These are phyloP conservation scores for Triglochin maritima DNA, from an alignment of 106 monocot species.

Conservation along the genomic window DNA sequence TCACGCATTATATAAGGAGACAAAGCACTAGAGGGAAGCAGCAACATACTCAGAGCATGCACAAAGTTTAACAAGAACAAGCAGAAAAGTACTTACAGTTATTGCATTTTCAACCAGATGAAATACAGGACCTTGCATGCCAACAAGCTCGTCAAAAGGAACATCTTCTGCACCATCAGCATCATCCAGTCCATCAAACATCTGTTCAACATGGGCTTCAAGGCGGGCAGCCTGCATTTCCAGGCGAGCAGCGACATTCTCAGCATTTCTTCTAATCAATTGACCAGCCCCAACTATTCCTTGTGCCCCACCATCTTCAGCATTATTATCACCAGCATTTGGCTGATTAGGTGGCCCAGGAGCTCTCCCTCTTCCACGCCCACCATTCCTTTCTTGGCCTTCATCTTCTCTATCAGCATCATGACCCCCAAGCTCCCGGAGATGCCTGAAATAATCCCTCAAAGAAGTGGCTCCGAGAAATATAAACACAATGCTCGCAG, in stretches of 20 bases:
- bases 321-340: slow-evolving; percentile 54
- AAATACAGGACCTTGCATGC: slow-evolving; percentile 99
- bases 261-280: slow-evolving; percentile 91
- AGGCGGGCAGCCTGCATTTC: slow-evolving; percentile 93
- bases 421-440: slow-evolving; percentile 72
- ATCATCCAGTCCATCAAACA: slow-evolving; percentile 99
- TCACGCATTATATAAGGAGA: too few relatives aligned
- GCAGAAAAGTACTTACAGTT: slow-evolving; percentile 43
- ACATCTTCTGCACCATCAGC: slow-evolving; percentile 99
- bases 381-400: slow-evolving; percentile 82
- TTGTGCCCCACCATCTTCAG: slow-evolving; percentile 66
- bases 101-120: slow-evolving; percentile 99
- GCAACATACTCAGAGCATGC: too few relatives aligned
- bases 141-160: slow-evolving; percentile 98
- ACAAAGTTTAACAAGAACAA: neutral
- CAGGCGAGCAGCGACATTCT: slow-evolving; percentile 93
- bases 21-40: too few relatives aligned
- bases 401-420: slow-evolving; percentile 88
- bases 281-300: slow-evolving; percentile 78
- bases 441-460: slow-evolving; percentile 92
- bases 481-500: slow-evolving; percentile 95
- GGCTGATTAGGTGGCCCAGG: slow-evolving; percentile 50
- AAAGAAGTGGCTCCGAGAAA: slow-evolving; percentile 98
- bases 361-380: slow-evolving; percentile 59
- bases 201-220: slow-evolving; percentile 98